Conservation (phyloP, 768 basidiomycete species). For the Rhizopogon rudus region DNA sequence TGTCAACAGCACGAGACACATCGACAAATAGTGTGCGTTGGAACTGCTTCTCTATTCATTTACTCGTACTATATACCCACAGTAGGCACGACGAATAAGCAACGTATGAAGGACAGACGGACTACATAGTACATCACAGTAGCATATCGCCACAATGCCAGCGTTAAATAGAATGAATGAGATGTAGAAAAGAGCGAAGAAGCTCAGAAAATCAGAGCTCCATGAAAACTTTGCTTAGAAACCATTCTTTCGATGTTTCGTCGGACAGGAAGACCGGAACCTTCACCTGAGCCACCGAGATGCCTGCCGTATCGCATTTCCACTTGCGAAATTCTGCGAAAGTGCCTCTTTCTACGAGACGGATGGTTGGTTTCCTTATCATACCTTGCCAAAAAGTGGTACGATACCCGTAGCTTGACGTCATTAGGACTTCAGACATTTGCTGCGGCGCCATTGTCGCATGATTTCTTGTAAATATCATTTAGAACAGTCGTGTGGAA, state of each 20-base stretch:
- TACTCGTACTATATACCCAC: too few relatives aligned
- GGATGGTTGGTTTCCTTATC: slow-evolving; percentile 6
- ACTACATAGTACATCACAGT: too few relatives aligned
- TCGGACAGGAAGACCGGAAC: slow-evolving; percentile 7
- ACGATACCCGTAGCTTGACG: neutral
- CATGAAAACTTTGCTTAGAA: slow-evolving; percentile 10
- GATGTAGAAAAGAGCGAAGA: too few relatives aligned
- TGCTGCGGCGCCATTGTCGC: neutral
- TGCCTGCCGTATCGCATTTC: neutral
- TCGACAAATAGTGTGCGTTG: too few relatives aligned
- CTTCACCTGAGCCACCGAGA: neutral
- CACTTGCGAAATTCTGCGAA: neutral
- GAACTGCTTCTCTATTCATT: too few relatives aligned
- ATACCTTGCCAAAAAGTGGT: neutral
- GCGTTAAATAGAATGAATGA: too few relatives aligned
- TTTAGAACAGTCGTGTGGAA: neutral
- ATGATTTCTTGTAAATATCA: neutral
- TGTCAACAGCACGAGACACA: too few relatives aligned
- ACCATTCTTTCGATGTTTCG: slow-evolving; percentile 8
- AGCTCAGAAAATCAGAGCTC: slow-evolving; percentile 3
- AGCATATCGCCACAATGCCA: too few relatives aligned
- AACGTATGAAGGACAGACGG: too few relatives aligned
- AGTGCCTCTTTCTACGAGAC: neutral
- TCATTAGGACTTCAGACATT: neutral
- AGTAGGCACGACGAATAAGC: too few relatives aligned